Conservation (phyloP, 2,329 filamentous ascomycete species). For the Pseudogymnoascus sp. region DNA sequence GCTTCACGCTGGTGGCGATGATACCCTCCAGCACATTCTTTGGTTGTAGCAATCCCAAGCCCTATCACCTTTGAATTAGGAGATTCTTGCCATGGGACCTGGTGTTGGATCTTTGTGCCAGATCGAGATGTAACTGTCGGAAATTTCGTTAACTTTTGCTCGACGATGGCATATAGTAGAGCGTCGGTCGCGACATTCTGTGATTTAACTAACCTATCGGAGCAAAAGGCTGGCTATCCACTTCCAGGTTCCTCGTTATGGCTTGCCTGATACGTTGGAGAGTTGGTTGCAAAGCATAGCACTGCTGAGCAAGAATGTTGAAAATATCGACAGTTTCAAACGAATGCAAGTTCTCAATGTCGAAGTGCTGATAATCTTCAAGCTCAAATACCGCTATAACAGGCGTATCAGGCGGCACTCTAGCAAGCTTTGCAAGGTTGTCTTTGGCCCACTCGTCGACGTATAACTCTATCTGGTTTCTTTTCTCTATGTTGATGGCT, state of each 20-base stretch:
- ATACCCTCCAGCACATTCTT: not conserved
- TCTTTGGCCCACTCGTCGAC: not conserved
- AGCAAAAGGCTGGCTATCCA: not conserved
- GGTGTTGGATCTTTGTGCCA: not conserved
- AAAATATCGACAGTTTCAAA: not conserved
- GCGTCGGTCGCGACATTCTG: not conserved
- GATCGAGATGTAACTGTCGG: not conserved
- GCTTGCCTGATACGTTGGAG: not conserved
- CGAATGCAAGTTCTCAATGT: not conserved
- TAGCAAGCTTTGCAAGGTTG: constrained; percentile 7
- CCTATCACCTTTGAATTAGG: not conserved
- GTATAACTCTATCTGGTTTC: not conserved
- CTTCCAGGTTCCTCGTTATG: not conserved
- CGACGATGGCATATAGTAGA: not conserved
- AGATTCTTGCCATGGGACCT: not conserved
- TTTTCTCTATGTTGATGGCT: not conserved
- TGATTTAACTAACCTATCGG: not conserved
- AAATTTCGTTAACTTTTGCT: not conserved
- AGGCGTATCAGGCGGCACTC: not conserved
- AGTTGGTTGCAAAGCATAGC: not conserved
- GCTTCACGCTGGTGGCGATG: not conserved
- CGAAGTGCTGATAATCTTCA: constrained; percentile 7
- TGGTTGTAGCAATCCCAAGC: not conserved
- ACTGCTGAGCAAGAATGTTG: not conserved
- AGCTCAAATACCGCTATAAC: not conserved